phyloP scores from a whole-genome alignment of 345 rosid species.

The Microcos paniculata region DNA sequence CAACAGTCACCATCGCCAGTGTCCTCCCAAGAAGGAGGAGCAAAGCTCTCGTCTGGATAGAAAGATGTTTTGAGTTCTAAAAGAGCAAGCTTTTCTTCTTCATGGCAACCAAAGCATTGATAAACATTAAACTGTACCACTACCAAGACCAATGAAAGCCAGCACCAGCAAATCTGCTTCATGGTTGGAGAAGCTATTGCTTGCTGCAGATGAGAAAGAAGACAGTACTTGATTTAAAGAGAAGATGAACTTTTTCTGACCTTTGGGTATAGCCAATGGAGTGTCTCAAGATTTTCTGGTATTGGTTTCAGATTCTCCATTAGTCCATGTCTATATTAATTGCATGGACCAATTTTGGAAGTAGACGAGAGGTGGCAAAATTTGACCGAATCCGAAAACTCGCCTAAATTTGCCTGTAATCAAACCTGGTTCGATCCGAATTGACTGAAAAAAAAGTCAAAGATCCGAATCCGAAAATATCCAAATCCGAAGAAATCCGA shows the following conservation, averaged over 20 bases:
- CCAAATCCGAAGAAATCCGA: no score
- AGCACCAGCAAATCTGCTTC: not conserved
- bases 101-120: not conserved
- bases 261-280: not conserved
- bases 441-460: no score
- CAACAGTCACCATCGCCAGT: not conserved
- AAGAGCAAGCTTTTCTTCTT: not conserved
- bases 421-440: no score
- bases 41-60: not conserved
- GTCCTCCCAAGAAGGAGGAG: not conserved
- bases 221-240: not conserved
- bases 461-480: no score
- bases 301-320: no score
- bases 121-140: not conserved
- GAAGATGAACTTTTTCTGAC: not conserved
- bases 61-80: not conserved
- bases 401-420: no score
- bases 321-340: no score
- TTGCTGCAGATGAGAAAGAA: not conserved
- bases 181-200: not conserved
- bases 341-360: not conserved
- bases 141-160: not conserved
- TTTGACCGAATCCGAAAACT: no score
- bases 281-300: not conserved
- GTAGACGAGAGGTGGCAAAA: no score